Evolutionary conservation across 106 monocot species (phyloP), one percentile per base, ranked within the genome.

Genomic region (Apostasia shenzhenica): DNA sequence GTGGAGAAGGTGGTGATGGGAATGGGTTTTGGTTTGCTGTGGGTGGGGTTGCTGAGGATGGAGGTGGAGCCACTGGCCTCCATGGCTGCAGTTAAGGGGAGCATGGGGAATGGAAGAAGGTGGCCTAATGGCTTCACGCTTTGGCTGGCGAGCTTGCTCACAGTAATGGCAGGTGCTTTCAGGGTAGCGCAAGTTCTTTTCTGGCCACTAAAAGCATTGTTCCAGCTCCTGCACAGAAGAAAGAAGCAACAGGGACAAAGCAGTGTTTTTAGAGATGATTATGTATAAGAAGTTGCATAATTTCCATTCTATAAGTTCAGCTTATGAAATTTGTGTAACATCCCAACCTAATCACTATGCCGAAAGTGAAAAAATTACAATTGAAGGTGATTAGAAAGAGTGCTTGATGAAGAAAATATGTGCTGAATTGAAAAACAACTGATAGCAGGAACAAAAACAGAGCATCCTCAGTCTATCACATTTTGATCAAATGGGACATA

Each of bases 31-130:
- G 7, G 52, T 11, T 26, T 61, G 8, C 26, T 76, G 12, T 76
- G 76, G 76, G 10, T 70, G 10, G 55, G 48, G 64, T 44, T 77
- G 54, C 39, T 70, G 77, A 54, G 63, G 48, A 60, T 62, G 47
- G 70, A 57, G 44, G 63, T 70, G 12, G 64, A 63, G 47, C 55
- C 26, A 6, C 12, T 77, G 62, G 70, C 70, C 6, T 8, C 26
- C 26, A 26, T 64, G 14, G 70, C 12, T 2, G 55, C 63, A 0
- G 63, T 45, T n/a, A 54, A 56, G 7, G 54, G 38, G 11, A 64
- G 70, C 8, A 38, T 53, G 68, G 59, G 12, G 12, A 48, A 51
- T 8, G 64, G 2, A 14, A 45, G 40, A 8, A 26, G 8, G 10
- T 57, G 46, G 70, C 26, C 26, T 26, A 45, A n/a, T 42, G 54